Percentiles rank a stretch among this genome's conserved stretches.
phyloP scores from a whole-genome alignment of 345 rosid species.

The Iberis pinnata region DNA sequence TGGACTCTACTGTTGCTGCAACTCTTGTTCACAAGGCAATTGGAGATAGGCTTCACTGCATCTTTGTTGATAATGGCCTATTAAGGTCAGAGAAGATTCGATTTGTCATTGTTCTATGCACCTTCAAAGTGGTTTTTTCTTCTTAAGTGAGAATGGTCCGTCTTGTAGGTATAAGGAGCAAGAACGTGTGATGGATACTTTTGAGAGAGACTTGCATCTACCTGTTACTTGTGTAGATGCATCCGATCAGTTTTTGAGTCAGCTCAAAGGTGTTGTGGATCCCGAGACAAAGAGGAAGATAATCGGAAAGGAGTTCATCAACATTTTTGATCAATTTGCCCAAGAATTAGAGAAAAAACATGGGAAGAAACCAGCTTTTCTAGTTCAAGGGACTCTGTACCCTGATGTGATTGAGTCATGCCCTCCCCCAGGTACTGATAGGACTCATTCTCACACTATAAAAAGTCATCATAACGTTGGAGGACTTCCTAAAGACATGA shows the following conservation, averaged over 20 bases:
- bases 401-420: conserved; percentile 98
- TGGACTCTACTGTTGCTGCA: conserved; percentile 97
- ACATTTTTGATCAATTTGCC: conserved; percentile 72
- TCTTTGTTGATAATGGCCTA: conserved; percentile 91
- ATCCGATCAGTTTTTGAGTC: conserved; percentile 59
- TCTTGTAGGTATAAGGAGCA: conserved; percentile 70
- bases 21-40: conserved; percentile 95
- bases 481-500: conserved; percentile 98
- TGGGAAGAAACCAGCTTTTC: conserved; percentile 70
- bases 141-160: background rate
- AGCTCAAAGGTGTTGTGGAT: conserved; percentile 83
- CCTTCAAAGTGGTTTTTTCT: background rate
- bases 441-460: conserved; percentile 87
- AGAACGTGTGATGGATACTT: conserved; percentile 90
- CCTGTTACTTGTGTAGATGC: conserved; percentile 91
- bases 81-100: conserved; percentile 45
- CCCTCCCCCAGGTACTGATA: conserved; percentile 95
- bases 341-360: conserved; percentile 64
- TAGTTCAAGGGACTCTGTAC: conserved; percentile 95
- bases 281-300: conserved; percentile 91
- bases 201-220: conserved; percentile 75
- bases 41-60: conserved; percentile 90
- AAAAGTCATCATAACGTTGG: conserved; percentile 99
- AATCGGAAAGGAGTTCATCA: conserved; percentile 84
- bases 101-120: background rate